These are phyloP conservation scores for Physaria fendleri DNA, from an alignment of 345 rosid genomes.

Conservation along the genomic window DNA sequence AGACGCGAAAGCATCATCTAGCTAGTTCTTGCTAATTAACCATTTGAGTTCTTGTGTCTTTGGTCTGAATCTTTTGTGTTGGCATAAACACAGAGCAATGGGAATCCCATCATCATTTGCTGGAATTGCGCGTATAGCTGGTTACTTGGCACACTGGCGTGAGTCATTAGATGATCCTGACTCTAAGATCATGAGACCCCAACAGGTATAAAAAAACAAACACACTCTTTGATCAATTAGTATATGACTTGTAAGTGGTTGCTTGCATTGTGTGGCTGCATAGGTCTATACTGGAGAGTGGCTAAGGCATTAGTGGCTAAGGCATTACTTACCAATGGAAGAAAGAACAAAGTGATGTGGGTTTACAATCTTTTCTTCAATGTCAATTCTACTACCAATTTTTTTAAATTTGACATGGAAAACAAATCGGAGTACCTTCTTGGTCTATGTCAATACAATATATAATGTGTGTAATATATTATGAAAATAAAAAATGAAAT, in stretches of 20 bases:
- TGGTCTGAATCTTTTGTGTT: neutral
- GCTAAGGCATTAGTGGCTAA: too few species aligned
- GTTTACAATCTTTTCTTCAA: too few species aligned
- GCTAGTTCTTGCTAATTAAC: neutral
- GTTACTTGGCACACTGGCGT: constrained; percentile 90
- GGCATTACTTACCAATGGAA: constrained; percentile 47
- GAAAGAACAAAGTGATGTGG: constrained; percentile 40
- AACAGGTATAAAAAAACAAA: constrained; percentile 78
- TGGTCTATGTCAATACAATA: neutral
- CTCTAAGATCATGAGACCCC: constrained; percentile 94
- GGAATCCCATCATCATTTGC: constrained; percentile 45
- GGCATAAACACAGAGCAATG: constrained; percentile 54
- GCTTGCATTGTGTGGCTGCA: neutral
- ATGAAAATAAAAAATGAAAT: neutral
- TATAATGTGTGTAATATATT: neutral
- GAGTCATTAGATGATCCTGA: constrained; percentile 95
- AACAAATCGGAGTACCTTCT: neutral
- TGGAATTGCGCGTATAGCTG: constrained; percentile 81
- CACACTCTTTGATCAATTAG: constrained; percentile 3
- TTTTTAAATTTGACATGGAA: neutral
- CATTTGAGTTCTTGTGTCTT: neutral
- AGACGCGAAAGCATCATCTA: neutral
- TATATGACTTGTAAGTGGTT: neutral
- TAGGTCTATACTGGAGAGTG: constrained; percentile 79
- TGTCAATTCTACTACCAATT: neutral